These are phyloP conservation scores for Silene uniflora DNA, from an alignment of 148 eudicot genomes.

Conservation along the genomic window DNA sequence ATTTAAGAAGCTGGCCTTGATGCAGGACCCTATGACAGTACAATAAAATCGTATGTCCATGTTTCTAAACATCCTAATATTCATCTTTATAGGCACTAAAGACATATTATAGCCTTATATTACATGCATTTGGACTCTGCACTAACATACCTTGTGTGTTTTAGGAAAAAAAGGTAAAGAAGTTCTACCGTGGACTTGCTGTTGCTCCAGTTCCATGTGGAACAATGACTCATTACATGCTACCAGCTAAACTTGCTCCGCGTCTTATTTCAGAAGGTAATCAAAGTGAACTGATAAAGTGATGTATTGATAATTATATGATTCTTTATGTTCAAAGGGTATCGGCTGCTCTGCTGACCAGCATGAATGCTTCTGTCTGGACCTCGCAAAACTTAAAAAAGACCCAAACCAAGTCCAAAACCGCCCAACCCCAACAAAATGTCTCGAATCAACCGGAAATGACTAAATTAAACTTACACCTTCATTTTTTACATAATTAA, in stretches of 20 bases:
- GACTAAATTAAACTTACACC: not conserved
- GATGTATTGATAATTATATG: not conserved
- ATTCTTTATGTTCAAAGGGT: conserved; percentile 1
- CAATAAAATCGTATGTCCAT: not conserved
- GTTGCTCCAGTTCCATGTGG: conserved; percentile 84
- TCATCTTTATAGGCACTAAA: conserved; percentile 4
- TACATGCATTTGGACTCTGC: not conserved
- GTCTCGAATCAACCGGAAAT: not conserved
- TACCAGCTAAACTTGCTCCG: conserved; percentile 70
- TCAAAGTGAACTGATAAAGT: not conserved
- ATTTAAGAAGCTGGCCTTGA: not conserved
- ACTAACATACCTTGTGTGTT: conserved; percentile 15
- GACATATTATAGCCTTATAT: not conserved
- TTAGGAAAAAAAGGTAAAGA: conserved; percentile 85
- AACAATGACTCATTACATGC: conserved; percentile 82
- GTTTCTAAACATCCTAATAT: not conserved
- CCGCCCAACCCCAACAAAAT: too few relatives aligned
- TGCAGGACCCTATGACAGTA: not conserved
- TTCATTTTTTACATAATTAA: not conserved
- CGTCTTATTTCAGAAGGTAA: conserved; percentile 84
- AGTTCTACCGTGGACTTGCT: conserved; percentile 90
- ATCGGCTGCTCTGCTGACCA: not conserved
- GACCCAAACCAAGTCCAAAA: too few relatives aligned
- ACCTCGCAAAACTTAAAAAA: not conserved
- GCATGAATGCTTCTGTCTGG: not conserved